These are phyloP conservation scores for Colletotrichum eremochloae DNA, from an alignment of 2,329 filamentous ascomycete genomes.

Conservation along the genomic window DNA sequence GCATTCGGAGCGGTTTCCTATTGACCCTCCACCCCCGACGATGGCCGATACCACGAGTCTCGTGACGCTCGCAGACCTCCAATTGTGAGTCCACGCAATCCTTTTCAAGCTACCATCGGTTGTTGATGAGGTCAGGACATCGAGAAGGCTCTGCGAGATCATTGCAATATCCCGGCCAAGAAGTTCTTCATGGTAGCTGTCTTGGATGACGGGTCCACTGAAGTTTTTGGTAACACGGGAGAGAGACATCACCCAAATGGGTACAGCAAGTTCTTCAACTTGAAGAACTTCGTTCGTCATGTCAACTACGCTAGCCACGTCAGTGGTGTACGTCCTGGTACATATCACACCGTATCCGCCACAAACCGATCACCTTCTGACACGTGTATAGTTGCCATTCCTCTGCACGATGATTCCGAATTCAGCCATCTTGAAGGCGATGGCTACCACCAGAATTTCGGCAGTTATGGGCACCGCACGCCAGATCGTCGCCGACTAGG, in stretches of 20 bases:
- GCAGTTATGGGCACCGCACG: slow-evolving; percentile 45
- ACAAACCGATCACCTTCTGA: slow-evolving; percentile 20
- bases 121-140: slow-evolving; percentile 57
- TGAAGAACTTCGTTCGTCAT: slow-evolving; percentile 55
- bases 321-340: slow-evolving; percentile 53
- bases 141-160: slow-evolving; percentile 63
- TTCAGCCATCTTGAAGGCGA: slow-evolving; percentile 41
- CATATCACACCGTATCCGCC: slow-evolving; percentile 33
- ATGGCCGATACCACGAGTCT: slow-evolving; percentile 39
- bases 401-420: slow-evolving; percentile 51
- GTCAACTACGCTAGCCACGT: slow-evolving; percentile 49
- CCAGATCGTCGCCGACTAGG: slow-evolving; percentile 47
- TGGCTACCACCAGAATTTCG: slow-evolving; percentile 41
- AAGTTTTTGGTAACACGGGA: slow-evolving; percentile 48
- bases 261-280: slow-evolving; percentile 62
- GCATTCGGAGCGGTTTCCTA: slow-evolving; percentile 47
- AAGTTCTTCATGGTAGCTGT: slow-evolving; percentile 67
- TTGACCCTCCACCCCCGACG: slow-evolving; percentile 42
- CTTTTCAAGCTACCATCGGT: neutral
- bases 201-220: slow-evolving; percentile 60
- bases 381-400: slow-evolving; percentile 48
- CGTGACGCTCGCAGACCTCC: slow-evolving; percentile 41
- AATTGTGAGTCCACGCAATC: slow-evolving; percentile 29
- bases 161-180: slow-evolving; percentile 65
- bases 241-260: slow-evolving; percentile 54